A percentile compares a stretch with the other conserved stretches of the same genome.
phyloP scores from a whole-genome alignment of 1,284 basidiomycete genomes.

The Coniferiporia weirii region DNA sequence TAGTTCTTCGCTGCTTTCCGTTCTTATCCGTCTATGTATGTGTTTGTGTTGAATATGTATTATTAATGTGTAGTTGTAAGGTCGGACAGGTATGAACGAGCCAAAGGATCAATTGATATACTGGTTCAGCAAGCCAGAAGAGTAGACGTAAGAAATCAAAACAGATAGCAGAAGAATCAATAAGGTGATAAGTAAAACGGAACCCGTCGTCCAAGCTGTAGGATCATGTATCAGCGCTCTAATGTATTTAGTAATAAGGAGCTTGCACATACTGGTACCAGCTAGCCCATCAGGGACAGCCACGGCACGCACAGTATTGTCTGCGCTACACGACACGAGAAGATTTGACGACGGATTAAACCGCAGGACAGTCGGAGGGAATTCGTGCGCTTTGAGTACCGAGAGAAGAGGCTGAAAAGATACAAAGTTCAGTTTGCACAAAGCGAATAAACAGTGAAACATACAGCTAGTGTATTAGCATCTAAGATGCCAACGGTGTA shows the following conservation, averaged over 20 bases:
- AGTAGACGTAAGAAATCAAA: slow-evolving; percentile 9
- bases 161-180: slow-evolving; percentile 33
- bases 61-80: slow-evolving; percentile 1
- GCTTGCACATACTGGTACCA: slow-evolving; percentile 44
- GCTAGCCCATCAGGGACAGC: slow-evolving; percentile 58
- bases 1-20: slow-evolving; percentile 26
- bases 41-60: slow-evolving; percentile 7
- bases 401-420: slow-evolving; percentile 71
- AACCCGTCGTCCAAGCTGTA: slow-evolving; percentile 30
- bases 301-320: slow-evolving; percentile 83
- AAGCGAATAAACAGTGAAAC: slow-evolving; percentile 26
- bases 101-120: neutral
- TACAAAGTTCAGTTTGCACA: neutral
- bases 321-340: slow-evolving; percentile 91
- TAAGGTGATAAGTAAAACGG: slow-evolving; percentile 31
- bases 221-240: neutral
- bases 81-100: neutral
- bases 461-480: slow-evolving; percentile 70
- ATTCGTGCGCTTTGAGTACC: slow-evolving; percentile 92
- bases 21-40: neutral
- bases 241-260: neutral
- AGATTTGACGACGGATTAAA: slow-evolving; percentile 82
- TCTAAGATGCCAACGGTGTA: slow-evolving; percentile 84
- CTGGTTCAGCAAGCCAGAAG: slow-evolving; percentile 7
- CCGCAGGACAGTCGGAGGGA: slow-evolving; percentile 84